Conservation (phyloP, 2,329 filamentous ascomycete species). For the Cladophialophora chaetospira region DNA sequence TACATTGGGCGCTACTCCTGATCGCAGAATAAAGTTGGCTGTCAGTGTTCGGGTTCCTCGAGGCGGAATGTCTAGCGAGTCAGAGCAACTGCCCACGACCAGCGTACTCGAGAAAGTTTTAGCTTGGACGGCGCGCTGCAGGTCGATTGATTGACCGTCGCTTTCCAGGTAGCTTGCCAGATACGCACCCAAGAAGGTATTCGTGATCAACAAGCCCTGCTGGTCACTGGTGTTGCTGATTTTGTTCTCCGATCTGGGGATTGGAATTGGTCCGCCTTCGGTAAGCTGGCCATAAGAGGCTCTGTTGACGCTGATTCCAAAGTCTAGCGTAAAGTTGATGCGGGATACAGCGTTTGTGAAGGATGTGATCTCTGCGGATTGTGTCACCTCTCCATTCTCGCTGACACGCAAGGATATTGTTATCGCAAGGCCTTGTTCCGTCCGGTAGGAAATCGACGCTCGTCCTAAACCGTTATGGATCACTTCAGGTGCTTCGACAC, state of each 20-base stretch:
- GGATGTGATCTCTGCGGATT: conserved; percentile 15
- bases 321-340: conserved; percentile 12
- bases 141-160: conserved; percentile 1
- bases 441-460: conserved; percentile 6
- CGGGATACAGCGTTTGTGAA: not conserved
- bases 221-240: not conserved
- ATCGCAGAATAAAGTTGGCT: conserved; percentile 12
- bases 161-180: conserved; percentile 2
- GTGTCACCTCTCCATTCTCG: conserved; percentile 13
- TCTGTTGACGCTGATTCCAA: conserved; percentile 19
- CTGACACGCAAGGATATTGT: conserved; percentile 11
- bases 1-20: not conserved
- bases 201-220: conserved; percentile 3
- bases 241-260: conserved; percentile 18
- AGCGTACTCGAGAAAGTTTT: conserved; percentile 3
- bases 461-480: conserved; percentile 13
- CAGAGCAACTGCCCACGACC: not conserved
- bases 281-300: conserved; percentile 23
- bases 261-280: conserved; percentile 22
- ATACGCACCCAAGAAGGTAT: conserved; percentile 13
- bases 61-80: conserved; percentile 1
- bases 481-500: not conserved
- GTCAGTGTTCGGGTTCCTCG: not conserved
- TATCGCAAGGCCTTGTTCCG: conserved; percentile 3
- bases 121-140: not conserved